A percentile compares a stretch with the other conserved stretches of the same genome.
Conservation (phyloP, 257 asterid genomes). For the Solanum sitiens region DNA sequence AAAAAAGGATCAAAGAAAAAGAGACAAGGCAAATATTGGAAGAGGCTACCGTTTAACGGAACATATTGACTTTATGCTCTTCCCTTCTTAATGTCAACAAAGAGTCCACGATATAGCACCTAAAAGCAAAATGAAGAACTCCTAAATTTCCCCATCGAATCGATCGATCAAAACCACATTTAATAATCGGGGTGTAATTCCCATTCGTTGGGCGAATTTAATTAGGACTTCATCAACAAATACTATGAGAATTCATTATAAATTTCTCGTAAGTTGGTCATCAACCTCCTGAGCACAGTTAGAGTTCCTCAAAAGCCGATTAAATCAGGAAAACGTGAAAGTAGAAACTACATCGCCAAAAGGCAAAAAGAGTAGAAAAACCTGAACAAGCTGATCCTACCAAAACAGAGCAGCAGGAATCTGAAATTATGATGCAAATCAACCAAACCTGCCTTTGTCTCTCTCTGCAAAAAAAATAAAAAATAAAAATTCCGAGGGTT, state of each 20-base stretch:
- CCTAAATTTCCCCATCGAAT: background rate
- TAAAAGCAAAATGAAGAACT: background rate
- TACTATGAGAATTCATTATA: background rate
- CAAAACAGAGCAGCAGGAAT: background rate
- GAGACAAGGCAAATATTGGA: background rate
- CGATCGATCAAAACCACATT: background rate
- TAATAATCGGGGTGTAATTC: background rate
- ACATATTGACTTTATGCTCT: background rate
- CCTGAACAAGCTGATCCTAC: slow-evolving; percentile 62
- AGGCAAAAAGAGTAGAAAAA: slow-evolving; percentile 14
- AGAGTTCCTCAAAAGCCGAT: background rate
- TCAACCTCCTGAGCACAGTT: background rate
- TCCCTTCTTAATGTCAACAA: too few relatives aligned
- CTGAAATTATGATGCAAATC: background rate
- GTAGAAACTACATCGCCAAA: background rate
- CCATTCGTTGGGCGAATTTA: background rate
- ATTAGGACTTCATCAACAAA: background rate
- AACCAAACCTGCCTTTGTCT: background rate
- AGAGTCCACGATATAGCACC: too few relatives aligned
- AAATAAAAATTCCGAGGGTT: background rate
- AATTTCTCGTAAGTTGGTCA: background rate
- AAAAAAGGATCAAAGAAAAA: background rate
- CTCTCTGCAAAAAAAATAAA: background rate
- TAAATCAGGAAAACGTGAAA: background rate
- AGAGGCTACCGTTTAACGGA: background rate